Conservation (phyloP, 2,329 filamentous ascomycete species). For the Cadophora luteo-olivacea region DNA sequence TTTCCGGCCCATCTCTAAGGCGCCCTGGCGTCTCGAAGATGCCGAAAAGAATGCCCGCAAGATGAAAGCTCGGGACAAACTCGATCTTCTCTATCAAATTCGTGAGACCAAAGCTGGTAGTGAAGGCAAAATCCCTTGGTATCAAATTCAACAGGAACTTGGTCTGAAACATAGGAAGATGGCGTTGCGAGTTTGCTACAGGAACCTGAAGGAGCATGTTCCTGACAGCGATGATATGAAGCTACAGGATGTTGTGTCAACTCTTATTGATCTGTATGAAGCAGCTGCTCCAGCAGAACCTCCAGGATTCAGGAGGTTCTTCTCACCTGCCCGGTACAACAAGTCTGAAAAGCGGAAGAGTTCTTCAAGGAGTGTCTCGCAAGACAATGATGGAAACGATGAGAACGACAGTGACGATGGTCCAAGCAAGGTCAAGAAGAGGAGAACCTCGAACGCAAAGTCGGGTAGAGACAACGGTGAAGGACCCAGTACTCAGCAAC, state of each 20-base stretch:
- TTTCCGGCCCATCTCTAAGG: constrained; percentile 40
- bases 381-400: neutral
- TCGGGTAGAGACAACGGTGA: neutral
- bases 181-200: constrained; percentile 41
- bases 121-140: constrained; percentile 59
- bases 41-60: constrained; percentile 51
- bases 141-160: constrained; percentile 51
- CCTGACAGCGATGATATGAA: constrained; percentile 39
- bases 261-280: constrained; percentile 40
- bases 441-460: constrained; percentile 3
- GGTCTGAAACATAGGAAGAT: constrained; percentile 47
- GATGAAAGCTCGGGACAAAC: constrained; percentile 54
- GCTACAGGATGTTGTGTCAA: constrained; percentile 39
- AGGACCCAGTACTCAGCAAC: constrained; percentile 5
- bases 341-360: constrained; percentile 1
- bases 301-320: constrained; percentile 19
- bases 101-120: constrained; percentile 48
- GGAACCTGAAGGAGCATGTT: constrained; percentile 39
- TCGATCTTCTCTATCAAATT: constrained; percentile 52
- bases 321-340: neutral
- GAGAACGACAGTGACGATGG: constrained; percentile 14
- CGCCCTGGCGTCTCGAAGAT: constrained; percentile 51
- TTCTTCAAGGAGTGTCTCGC: neutral
- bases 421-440: constrained; percentile 5
- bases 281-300: constrained; percentile 35